Conservation (phyloP, 2,329 filamentous ascomycete genomes). For the Xylaria sp. region DNA sequence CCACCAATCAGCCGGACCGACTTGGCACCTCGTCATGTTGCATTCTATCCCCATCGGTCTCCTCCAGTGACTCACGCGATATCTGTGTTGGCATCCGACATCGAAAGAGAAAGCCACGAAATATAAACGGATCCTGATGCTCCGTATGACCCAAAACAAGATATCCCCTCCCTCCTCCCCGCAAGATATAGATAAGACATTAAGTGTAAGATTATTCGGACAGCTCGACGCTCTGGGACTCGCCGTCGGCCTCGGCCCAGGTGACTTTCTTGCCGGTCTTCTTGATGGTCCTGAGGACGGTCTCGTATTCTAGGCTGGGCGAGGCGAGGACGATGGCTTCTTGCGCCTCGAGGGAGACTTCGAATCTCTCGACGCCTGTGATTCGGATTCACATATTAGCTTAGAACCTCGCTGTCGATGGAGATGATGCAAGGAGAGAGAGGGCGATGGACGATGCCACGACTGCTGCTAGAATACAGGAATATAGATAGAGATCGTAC, state of each 20-base stretch:
- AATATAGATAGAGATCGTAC: slow-evolving; percentile 44
- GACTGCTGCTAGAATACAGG: neutral
- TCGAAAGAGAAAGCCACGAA: neutral
- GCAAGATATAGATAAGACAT: neutral
- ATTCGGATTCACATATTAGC: neutral
- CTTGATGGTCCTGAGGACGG: slow-evolving; percentile 79
- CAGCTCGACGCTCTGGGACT: slow-evolving; percentile 47
- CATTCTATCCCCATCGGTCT: neutral
- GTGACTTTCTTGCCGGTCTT: slow-evolving; percentile 95
- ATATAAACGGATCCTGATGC: neutral
- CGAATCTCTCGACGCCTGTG: slow-evolving; percentile 77
- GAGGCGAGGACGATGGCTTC: slow-evolving; percentile 72
- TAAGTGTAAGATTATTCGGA: slow-evolving; percentile 25
- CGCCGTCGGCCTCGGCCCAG: slow-evolving; percentile 65
- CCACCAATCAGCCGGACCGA: neutral
- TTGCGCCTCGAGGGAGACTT: slow-evolving; percentile 82
- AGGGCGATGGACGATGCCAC: too few species aligned
- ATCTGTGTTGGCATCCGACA: neutral
- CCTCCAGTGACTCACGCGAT: neutral
- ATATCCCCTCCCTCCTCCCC: neutral
- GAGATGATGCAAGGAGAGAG: neutral
- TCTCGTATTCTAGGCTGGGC: slow-evolving; percentile 66
- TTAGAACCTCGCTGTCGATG: neutral
- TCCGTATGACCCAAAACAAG: too few species aligned
- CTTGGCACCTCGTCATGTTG: neutral